A percentile compares a stretch with the other conserved stretches of the same genome.
These are phyloP conservation scores for Heteromeles arbutifolia DNA, from an alignment of 306 rosid genomes.

Conservation along the genomic window DNA sequence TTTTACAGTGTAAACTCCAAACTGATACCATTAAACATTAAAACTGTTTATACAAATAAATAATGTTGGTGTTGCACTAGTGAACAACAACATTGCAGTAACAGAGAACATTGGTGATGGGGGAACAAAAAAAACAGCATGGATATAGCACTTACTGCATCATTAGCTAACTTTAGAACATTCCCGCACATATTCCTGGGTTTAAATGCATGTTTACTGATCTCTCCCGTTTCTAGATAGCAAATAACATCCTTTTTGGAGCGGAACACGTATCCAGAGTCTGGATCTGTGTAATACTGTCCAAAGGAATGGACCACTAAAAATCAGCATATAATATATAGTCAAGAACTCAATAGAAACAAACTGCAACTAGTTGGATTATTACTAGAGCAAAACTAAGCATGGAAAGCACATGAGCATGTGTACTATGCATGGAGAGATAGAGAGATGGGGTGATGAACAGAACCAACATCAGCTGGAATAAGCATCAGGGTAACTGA, in stretches of 20 bases:
- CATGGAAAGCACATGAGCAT: not conserved
- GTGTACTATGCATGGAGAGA: not conserved
- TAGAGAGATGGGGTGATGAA: not conserved
- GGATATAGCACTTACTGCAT: conserved; percentile 26
- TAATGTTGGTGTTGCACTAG: not conserved
- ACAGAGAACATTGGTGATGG: not conserved
- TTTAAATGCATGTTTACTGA: conserved; percentile 31
- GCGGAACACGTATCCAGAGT: conserved; percentile 41
- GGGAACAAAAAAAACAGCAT: not conserved
- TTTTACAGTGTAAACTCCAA: not conserved
- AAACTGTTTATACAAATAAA: not conserved
- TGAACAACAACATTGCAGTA: not conserved
- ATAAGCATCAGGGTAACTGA: conserved; percentile 1
- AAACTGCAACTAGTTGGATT: not conserved
- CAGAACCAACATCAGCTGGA: not conserved
- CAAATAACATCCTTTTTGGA: conserved; percentile 34
- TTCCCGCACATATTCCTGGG: conserved; percentile 23
- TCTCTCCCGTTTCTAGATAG: conserved; percentile 41
- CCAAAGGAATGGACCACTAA: not conserved
- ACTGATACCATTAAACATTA: not conserved
- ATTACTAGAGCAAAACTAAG: not conserved
- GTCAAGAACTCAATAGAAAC: not conserved
- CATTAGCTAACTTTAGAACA: conserved; percentile 13
- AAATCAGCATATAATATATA: not conserved
- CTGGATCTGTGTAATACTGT: conserved; percentile 49